phyloP scores from a whole-genome alignment of 495 filamentous ascomycete genomes.

The Bacidia gigantensis region DNA sequence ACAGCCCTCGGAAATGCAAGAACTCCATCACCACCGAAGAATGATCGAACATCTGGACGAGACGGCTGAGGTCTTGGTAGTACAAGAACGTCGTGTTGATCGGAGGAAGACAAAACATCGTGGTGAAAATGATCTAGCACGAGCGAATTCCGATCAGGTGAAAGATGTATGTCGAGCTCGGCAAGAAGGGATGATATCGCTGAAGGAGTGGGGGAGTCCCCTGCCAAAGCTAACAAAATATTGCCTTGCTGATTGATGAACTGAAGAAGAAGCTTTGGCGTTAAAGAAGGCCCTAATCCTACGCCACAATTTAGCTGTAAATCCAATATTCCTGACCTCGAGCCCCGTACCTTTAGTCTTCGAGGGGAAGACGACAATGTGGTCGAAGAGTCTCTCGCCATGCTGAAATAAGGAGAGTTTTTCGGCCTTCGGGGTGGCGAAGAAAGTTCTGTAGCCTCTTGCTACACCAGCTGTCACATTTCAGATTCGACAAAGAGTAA shows the following conservation, averaged over 20 bases:
- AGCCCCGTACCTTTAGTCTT: constrained; percentile 68
- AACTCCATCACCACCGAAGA: constrained; percentile 55
- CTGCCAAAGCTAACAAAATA: constrained; percentile 75
- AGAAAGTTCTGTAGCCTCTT: constrained; percentile 66
- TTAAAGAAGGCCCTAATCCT: constrained; percentile 81
- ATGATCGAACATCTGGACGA: constrained; percentile 59
- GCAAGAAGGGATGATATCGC: constrained; percentile 72
- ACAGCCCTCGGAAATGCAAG: constrained; percentile 70
- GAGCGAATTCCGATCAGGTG: constrained; percentile 66
- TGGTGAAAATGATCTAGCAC: constrained; percentile 95
- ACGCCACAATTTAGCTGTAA: constrained; percentile 21
- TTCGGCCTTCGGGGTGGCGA: constrained; percentile 78
- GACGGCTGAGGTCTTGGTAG: constrained; percentile 48
- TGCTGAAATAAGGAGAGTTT: constrained; percentile 69
- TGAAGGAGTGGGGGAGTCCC: constrained; percentile 56
- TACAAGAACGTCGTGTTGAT: constrained; percentile 81
- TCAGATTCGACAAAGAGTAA: neutral
- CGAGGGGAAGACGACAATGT: constrained; percentile 72
- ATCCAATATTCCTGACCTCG: constrained; percentile 4
- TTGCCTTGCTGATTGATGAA: constrained; percentile 89
- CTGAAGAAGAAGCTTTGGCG: constrained; percentile 72
- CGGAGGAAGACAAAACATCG: constrained; percentile 57
- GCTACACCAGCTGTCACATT: constrained; percentile 29
- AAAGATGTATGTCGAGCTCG: constrained; percentile 82
- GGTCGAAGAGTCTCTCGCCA: constrained; percentile 81